A percentile compares a stretch with the other conserved stretches of the same genome.
Conservation (phyloP, 179 eudicot species). For the Beta macrorhiza region DNA sequence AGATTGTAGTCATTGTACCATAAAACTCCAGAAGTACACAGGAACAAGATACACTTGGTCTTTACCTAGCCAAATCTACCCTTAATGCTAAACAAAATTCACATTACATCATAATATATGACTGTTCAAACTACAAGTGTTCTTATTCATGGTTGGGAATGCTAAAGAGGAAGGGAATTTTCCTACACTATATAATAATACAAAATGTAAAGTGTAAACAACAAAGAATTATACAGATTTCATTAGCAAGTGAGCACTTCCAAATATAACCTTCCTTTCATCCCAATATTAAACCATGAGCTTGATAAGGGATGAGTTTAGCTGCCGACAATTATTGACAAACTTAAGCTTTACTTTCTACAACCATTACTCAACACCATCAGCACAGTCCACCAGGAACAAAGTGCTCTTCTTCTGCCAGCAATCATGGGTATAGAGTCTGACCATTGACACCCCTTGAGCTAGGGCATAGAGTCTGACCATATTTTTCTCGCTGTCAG, state of each 20-base stretch:
- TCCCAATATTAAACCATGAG: background rate
- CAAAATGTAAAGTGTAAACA: background rate
- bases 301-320: background rate
- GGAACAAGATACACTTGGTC: background rate
- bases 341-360: background rate
- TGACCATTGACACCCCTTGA: background rate
- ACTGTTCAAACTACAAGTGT: background rate
- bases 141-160: background rate
- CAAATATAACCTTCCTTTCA: background rate
- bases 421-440: background rate
- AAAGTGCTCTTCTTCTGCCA: background rate
- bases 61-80: background rate
- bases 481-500: background rate
- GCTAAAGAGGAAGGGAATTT: background rate
- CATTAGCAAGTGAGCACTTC: background rate
- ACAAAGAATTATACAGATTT: background rate
- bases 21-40: background rate
- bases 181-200: background rate
- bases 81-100: background rate
- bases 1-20: background rate
- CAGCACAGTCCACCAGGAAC: background rate
- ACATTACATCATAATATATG: background rate
- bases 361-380: background rate
- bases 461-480: background rate
- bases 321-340: background rate